A percentile compares a stretch with the other conserved stretches of the same genome.
These are phyloP conservation scores for Geosmithia morbida DNA, from an alignment of 2,329 filamentous ascomycete species.

Conservation along the genomic window DNA sequence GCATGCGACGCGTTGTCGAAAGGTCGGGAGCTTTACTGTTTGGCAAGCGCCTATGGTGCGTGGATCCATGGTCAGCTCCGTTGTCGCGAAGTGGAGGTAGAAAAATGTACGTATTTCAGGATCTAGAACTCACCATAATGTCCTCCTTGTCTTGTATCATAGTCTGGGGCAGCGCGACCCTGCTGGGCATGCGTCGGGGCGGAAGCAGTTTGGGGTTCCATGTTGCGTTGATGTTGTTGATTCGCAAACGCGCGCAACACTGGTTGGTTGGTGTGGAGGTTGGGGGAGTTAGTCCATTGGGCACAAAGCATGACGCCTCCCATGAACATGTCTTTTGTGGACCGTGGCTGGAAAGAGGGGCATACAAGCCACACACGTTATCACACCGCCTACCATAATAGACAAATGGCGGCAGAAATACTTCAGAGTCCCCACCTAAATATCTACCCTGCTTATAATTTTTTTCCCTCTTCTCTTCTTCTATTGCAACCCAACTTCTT, in stretches of 20 bases:
- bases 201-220: constrained; percentile 29
- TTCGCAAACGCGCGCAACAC: constrained; percentile 1
- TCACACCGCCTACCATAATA: neutral
- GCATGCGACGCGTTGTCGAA: constrained; percentile 1
- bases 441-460: neutral
- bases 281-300: constrained; percentile 9
- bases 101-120: neutral
- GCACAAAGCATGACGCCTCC: constrained; percentile 4
- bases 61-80: neutral
- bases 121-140: constrained; percentile 52
- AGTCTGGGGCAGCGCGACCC: constrained; percentile 47
- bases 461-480: neutral
- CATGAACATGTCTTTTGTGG: neutral
- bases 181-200: constrained; percentile 40
- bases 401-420: neutral
- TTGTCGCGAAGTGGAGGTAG: neutral
- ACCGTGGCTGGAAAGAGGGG: neutral
- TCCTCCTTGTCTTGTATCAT: constrained; percentile 59
- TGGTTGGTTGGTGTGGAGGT: neutral
- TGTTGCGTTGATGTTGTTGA: constrained; percentile 8
- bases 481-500: neutral
- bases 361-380: neutral
- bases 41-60: constrained; percentile 28
- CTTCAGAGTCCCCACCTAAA: neutral
- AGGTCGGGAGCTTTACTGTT: constrained; percentile 17